Base-by-base conservation (phyloP, 495 filamentous ascomycete species). In the Hypoxylon cercidicola region DNA sequence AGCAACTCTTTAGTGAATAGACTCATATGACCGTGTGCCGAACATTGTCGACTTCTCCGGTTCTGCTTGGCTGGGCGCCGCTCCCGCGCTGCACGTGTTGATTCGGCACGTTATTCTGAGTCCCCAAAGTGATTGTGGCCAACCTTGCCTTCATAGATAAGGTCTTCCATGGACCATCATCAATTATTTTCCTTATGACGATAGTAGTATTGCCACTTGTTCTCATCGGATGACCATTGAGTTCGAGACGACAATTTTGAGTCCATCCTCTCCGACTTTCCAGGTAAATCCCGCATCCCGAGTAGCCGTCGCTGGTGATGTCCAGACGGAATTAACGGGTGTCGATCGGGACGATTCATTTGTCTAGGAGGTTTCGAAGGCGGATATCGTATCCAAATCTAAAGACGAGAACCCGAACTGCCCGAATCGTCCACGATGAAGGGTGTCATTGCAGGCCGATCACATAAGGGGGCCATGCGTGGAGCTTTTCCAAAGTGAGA, bases 401-500 rank as follows among this genome's bases (percentile, higher is more conserved):
- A 50, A 60, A 37, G 15, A 35, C 46, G 51, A 52, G 28, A 55
- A 41, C 39, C 41, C 40, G 45, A 53, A 23, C 46, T 52, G 51
- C 50, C 56, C 18, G 21, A 53, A 52, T 21, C 25, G 52, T 56
- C 25, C 52, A 69, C 20, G 10, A 78, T 74, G 76, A 71, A 59
- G 58, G 72, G 74, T 41, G 72, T 77, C 47, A 56, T 71, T 19
- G 74, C 76, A 63, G 74, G 63, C 64, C 71, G 56, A 66, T 54
- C 25, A 32, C 57, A 50, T 48, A 61, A n/a, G n/a, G 61, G 11
- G 64, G 47, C 34, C 68, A 78, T 39, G 70, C 72, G 25, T 76
- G 67, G 68, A 75, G 64, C 65, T 77, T 77, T 66, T 74, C 69
- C 62, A 76, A 72, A 74, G 75, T 76, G 57, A 58, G 64, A 50